Evolutionary conservation across 768 basidiomycete genomes (phyloP), one percentile per base, ranked within the genome.

Genomic region (Dacryopinax spathularia): DNA sequence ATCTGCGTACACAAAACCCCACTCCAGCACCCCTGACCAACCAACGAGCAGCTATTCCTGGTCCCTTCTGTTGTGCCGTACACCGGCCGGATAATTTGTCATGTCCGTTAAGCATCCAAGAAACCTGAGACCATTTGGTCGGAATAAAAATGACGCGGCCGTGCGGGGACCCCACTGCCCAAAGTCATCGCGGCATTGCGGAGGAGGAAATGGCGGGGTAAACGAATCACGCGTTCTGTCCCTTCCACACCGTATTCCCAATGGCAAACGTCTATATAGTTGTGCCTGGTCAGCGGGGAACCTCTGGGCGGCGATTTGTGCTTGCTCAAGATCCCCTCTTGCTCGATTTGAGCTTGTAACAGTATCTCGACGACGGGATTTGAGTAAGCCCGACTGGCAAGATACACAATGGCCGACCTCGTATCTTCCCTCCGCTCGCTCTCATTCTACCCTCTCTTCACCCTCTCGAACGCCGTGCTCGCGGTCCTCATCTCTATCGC

Each of bases 81-180:
- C 31, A 5, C 25, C 48, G 39, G 29, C 48, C 48, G 48, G 48
- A 56, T 56, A 56, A 56, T 56, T 56, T 29, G 48, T 56, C 22
- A 29, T 29, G 29, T 6, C 39, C 3, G 12, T 7, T 56, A 18
- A n/a, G 25, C 18, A 29, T 27, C 25, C 13, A 56, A 5, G 3
- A 29, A 41, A 4, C 6, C 5, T 41, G 22, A 41, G 39, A 41
- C 16, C 7, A 41, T 15, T 18, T n/a, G n/a, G 48, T 15, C 48
- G 48, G 48, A 56, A 56, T 22, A 56, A 56, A 18, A 29, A 56
- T 56, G 25, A 56, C 15, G 48, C 48, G 48, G 43, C 25, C 13
- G 48, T 56, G 48, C 29, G 48, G 48, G 29, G 48, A 56, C 48
- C 48, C 48, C 48, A 18, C 48, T 56, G 48, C 29, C 48, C 36